phyloP scores from a whole-genome alignment of 2,329 filamentous ascomycete genomes.

The Phialophora chinensis region DNA sequence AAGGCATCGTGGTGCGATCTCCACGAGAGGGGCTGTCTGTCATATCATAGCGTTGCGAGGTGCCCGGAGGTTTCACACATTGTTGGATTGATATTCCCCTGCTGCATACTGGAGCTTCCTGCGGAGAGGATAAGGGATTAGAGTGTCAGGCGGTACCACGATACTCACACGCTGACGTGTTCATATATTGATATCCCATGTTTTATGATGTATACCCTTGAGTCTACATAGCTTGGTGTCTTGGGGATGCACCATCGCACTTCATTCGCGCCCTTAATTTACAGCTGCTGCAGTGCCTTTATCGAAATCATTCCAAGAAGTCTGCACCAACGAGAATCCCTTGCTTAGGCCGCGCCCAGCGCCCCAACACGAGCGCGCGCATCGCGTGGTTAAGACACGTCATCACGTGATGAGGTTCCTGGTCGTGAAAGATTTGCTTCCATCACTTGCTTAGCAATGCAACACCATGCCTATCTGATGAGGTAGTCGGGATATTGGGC shows the following conservation, averaged over 20 bases:
- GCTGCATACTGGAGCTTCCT: background rate
- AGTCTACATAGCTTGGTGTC: background rate
- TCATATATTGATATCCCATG: constrained; percentile 1
- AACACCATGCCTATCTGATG: background rate
- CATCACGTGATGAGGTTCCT: background rate
- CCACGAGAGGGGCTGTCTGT: background rate
- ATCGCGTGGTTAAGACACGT: background rate
- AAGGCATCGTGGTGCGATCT: background rate
- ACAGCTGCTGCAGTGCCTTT: background rate
- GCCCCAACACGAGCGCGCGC: no score
- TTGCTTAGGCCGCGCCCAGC: no score
- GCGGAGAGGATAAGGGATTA: background rate
- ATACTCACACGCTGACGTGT: background rate
- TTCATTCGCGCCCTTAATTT: background rate
- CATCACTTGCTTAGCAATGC: no score
- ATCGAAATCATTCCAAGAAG: no score
- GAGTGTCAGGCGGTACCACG: background rate
- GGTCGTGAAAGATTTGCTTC: no score
- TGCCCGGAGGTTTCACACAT: background rate
- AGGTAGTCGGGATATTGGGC: background rate
- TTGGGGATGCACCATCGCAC: background rate
- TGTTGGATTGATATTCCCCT: background rate
- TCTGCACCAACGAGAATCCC: no score
- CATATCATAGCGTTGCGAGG: background rate
- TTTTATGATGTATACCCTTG: background rate